Evolutionary conservation across 371 early-diverging fungal genomes (phyloP), one percentile per base, ranked within the genome.

Genomic region (Amoeboaphelidium protococcarum): DNA sequence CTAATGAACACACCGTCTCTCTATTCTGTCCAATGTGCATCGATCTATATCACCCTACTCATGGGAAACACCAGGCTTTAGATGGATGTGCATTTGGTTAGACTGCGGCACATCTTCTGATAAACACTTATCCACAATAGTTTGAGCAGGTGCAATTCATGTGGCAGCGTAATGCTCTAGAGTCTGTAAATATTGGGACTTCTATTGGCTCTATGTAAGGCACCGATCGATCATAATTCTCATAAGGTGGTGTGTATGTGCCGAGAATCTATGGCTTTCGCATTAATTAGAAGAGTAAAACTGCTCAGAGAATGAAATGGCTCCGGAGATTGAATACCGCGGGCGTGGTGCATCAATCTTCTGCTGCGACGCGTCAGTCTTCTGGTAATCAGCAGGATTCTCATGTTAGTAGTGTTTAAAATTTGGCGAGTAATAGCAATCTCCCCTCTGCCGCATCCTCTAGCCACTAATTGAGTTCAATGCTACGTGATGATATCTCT

Each of bases 221-320:
- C 22, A 22, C 10, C 10, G 37, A 31, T 31, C 22, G 10, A 16
- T 22, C 42, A 42, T n/a, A n/a, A n/a, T n/a, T n/a, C n/a, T n/a
- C n/a, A n/a, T n/a, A n/a, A n/a, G 20, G 6, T 6, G 37, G 37
- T 6, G 16, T 31, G 6, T 42, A 16, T 22, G n/a, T 16, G 20
- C 42, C 42, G 42, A 42, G 6, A 42, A 42, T 42, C 21, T 42
- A 19, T 42, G 42, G 42, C 4, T 42, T 42, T 21, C 10, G 21
- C 6, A 42, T 42, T 21, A 66, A 65, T 48, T 67, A 67, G 51
- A 52, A 47, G 48, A 62, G 71, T 27, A 55, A 50, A 6, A 56
- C 65, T 45, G 80, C 79, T 2, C 74, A 77, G 23, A 66, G 74
- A 45, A 78, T 80, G 74, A 71, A 73, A 54, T 81, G 81, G 81